Evolutionary conservation across 2,329 filamentous ascomycete species (phyloP), one percentile per base, ranked within the genome.

Genomic region (Ophidiomyces ophidiicola): DNA sequence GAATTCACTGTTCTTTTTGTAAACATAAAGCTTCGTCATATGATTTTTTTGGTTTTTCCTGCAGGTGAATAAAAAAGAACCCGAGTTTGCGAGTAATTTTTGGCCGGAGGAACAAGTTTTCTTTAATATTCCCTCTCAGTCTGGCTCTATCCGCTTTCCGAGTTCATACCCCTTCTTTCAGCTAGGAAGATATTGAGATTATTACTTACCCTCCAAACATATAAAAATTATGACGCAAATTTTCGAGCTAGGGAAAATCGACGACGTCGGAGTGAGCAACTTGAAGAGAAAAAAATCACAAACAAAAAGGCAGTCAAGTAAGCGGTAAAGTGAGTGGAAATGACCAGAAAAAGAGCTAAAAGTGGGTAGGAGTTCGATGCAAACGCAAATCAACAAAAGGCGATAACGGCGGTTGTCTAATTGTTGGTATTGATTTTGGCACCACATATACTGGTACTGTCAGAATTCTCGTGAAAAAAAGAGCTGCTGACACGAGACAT

Each of bases 391-490:
- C n/a, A 39, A 24, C 35, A 14, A 18, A 12, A 40, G 2, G 4
- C 10, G 12, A 18, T 30, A 11, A 26, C 38, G 19, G 43, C 26
- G 39, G 35, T 32, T 32, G 35, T 32, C 23, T 48, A 12, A 44
- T 48, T 32, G 34, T 50, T 15, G 44, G 31, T 6, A 35, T 50
- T 15, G 47, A 50, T 23, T 50, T 47, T 28, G 48, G 48, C 4
- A 50, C 48, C 3, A 50, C 48, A 0, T 46, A 47, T 30, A 41
- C 47, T 10, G 39, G 47, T 48, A 26, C 26, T 2, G 2, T 12
- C n/a, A 14, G 14, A 26, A 11, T 12, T 10, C 15, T 8, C 11
- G 5, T 4, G 10, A 23, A 21, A 10, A 11, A 37, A 36, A 18
- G 7, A n/a, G 5, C 10, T 20, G 5, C 39, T 34, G 14, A 41